Base-by-base conservation (phyloP, 768 basidiomycete species). In the Auriscalpium microsporum region DNA sequence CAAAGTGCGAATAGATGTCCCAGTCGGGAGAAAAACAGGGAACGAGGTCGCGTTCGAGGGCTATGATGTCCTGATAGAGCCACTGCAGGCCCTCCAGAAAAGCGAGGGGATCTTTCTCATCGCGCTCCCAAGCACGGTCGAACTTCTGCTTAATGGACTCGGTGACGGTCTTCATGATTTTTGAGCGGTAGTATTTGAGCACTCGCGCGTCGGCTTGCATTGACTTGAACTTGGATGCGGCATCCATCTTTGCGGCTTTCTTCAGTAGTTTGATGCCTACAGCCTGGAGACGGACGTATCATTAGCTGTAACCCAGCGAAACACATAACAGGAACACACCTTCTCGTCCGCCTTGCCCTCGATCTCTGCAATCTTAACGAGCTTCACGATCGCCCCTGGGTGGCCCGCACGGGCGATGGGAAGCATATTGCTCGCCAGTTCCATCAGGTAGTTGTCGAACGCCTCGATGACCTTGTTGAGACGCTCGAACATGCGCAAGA, bases 301-400 rank as follows among this genome's bases (percentile, higher is more conserved):
- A 45, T 10, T 13, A 35, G 50, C 48, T 3, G 23, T 23, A 13
- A 36, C 11, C 28, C 28, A 28, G 28, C 28, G 7, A 13, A 40
- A 28, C 4, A 38, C 10, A 42, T 17, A 16, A 48, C 37, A 11
- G 44, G 36, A 16, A 64, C 67, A 46, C 62, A 88, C 94, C 79
- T 96, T 97, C 73, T 98, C 90, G 65, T 98, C 96, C 68, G 92
- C 91, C 65, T 78, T 82, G 4, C 89, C 92, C 68, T 99, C 96
- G 21, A 92, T 75, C 67, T 99, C 95, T 10, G 89, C 87, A 54
- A 99, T 88, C 73, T 98, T 99, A 66, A 94, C 72, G 53, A 98
- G 71, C 65, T 88, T 89, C 36, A 99, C 93, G 9, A 98, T 79
- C n/a, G 94, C 92, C 42, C 86, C 84, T 0, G 84, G 77, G 65